Base-by-base conservation (phyloP, 345 rosid genomes). In the Populus ilicifolia region DNA sequence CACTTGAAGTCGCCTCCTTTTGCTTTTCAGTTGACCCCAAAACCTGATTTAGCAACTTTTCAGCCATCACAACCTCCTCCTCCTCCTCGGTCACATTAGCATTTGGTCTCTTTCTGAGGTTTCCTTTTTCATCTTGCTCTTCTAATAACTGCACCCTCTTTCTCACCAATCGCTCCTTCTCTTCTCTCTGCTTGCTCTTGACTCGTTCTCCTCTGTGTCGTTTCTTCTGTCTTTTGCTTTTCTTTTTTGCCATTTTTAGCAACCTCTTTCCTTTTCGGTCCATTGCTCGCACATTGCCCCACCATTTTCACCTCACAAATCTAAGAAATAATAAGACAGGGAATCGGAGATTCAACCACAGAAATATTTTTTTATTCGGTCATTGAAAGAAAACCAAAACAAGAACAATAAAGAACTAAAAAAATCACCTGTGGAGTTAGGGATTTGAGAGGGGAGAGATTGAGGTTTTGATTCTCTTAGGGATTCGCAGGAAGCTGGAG, bases 121-220 rank as follows among this genome's bases (percentile, higher is more conserved):
- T 74, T 50, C 56, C 73, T 18, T 10, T 50, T 6, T 62, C 77
- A 13, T 50, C 79, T 10, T 67, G 69, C 1, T 79, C 87, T n/a
- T 82, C 83, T 43, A 82, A 80, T 27, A 79, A 71, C 65, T 84
- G 83, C 1, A 84, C 89, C 73, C 92, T 79, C 68, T 87, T 83
- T 29, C 76, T 86, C 5, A 79, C 84, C 65, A 88, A 67, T 0
- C 70, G 87, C 82, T 82, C 87, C 84, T 90, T 89, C 83, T 90
- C 88, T 20, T 82, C 88, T 67, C 77, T 77, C 62, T 78, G 77
- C 41, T 67, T 77, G 35, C 43, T 79, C 75, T 83, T 84, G 67
- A 89, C 93, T 90, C 74, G 12, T 39, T 73, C 93, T 65, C 69
- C 88, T 77, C 74, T 25, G 78, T 0, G 12, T 67, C 33, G 52